Base-by-base conservation (phyloP, 768 basidiomycete species). In the Collybiopsis luxurians region DNA sequence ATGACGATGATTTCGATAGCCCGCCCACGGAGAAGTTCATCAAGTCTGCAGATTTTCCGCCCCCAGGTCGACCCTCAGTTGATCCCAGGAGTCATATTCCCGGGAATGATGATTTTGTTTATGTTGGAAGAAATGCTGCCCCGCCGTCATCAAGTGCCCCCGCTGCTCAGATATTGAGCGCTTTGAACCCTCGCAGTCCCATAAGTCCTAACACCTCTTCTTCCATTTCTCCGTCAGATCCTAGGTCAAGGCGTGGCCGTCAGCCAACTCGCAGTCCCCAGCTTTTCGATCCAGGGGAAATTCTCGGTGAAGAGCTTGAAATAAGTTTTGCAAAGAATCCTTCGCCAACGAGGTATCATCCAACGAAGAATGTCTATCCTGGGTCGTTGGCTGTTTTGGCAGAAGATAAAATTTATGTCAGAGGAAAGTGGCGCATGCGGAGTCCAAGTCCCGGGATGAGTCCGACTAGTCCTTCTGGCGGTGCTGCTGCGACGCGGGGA, bases 351-450 rank as follows among this genome's bases (percentile, higher is more conserved):
- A 42, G 54, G 36, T 27, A 55, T 27, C 28, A 47, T 38, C 26
- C 53, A 11, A 54, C 26, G 17, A 51, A 40, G 26, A 34, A 17
- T 6, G 26, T 34, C 10, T 34, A 38, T 9, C 23, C 26, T 15
- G 54, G 43, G 6, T 17, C 44, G n/a, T 19, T 38, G 17, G 40
- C 34, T 10, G 45, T 47, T 10, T 21, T 42, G n/a, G 34, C 36
- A 24, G 54, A 55, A 43, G 54, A 55, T 24, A 42, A 44, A 19
- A 43, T 55, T 17, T 55, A 36, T 17, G 45, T 55, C 17, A 31
- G 45, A 31, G 54, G 54, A 12, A 42, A 47, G 23, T 55, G 43
- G 54, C 40, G 45, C n/a, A 44, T 55, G 45, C 43, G 54, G 45
- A 55, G 34, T 46, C 54, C 54, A 28, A 55, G 54, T 28, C 44